Base-by-base conservation (phyloP, 257 asterid species). In the Eucommia ulmoides region DNA sequence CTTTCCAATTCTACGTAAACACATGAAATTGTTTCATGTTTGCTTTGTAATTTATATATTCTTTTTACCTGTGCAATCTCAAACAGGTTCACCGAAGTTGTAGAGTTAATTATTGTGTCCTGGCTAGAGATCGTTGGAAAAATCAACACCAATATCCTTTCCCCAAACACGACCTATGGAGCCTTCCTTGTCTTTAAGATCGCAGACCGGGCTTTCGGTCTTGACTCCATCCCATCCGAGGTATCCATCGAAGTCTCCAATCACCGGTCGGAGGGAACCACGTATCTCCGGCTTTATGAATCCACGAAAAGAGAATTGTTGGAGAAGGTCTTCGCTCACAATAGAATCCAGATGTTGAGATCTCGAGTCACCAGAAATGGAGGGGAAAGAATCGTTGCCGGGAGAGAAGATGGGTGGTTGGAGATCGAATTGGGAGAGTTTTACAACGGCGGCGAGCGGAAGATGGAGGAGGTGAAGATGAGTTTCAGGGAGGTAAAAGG, bases 371-470 rank as follows among this genome's bases (percentile, higher is more conserved):
- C 45, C 0, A 42, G 22, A 23, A n/a, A n/a, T n/a, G 66, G 44
- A 2, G 58, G 46, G 26, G 74, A 66, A n/a, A 15, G 45, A 16
- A 20, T 47, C 1, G 42, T 80, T 18, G 24, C 49, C 16, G 68
- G 45, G 23, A 81, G 95, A 41, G 60, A 50, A 14, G 91, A 85
- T 46, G 78, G 81, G 17, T 85, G 93, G 95, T 45, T 82, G 49
- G 95, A 85, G 61, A 63, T 85, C 22, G 91, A 79, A 20, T 59
- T 85, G 55, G 95, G 95, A 14, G 84, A 75, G 21, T 85, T 82
- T 20, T 72, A 77, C 41, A 66, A 65, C 17, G 69, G 50, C 56
- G 78, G 76, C 16, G 52, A 52, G 45, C 64, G 38, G 12, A 29
- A 12, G 8, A 12, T 60, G 0, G 59, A 53, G 7, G 84, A 72